These are phyloP conservation scores for Gastrodia elata DNA, from an alignment of 106 monocot genomes.

Conservation along the genomic window DNA sequence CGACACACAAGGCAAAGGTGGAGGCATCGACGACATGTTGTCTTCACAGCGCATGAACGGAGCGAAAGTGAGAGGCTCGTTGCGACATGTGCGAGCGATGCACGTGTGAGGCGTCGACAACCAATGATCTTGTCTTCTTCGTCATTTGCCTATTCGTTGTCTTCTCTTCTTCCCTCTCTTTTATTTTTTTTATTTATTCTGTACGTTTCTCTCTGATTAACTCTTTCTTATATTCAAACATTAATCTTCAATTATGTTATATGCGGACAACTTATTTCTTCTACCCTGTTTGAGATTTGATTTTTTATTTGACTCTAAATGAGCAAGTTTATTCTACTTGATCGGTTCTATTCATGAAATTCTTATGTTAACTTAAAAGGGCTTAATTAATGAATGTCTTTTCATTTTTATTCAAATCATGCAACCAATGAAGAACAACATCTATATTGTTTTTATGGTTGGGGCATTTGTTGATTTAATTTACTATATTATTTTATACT, in stretches of 20 bases:
- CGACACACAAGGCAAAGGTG: no score
- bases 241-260: background rate
- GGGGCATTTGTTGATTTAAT: background rate
- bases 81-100: no score
- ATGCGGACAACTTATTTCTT: background rate
- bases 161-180: no score
- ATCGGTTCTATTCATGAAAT: background rate
- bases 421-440: background rate
- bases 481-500: background rate
- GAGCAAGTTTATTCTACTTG: constrained; percentile 1
- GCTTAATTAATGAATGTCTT: background rate
- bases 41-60: no score
- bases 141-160: no score
- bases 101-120: no score
- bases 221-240: no score
- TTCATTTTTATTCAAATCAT: background rate
- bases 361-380: background rate
- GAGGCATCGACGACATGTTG: no score
- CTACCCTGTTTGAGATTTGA: background rate
- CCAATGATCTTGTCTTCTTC: no score
- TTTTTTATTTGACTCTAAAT: background rate
- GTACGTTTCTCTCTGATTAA: no score
- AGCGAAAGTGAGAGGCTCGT: no score
- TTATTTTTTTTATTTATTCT: no score
- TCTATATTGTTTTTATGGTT: background rate